Percentiles rank a stretch among this genome's conserved stretches.
Conservation (phyloP, 2,329 filamentous ascomycete genomes). For the Dactylellina parvicollis region DNA sequence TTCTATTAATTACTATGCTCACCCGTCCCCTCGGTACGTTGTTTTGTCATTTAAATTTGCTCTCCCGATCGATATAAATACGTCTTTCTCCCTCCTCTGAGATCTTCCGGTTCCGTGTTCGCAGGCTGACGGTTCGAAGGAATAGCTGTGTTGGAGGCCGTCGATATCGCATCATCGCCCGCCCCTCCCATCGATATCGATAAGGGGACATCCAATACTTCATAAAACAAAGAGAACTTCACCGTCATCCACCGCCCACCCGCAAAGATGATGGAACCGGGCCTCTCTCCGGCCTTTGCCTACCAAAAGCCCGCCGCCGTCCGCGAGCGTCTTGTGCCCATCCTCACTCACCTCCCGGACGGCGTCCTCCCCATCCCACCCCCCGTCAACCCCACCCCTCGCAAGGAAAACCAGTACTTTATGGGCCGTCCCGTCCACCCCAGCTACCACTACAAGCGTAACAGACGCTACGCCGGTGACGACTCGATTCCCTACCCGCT, state of each 20-base stretch:
- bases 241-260: too few relatives aligned
- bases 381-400: not conserved
- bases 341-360: constrained; percentile 40
- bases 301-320: constrained; percentile 46
- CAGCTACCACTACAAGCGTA: constrained; percentile 48
- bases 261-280: constrained; percentile 51
- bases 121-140: too few relatives aligned
- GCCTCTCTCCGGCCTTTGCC: constrained; percentile 50
- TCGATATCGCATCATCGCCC: not conserved
- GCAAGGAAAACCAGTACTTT: constrained; percentile 36
- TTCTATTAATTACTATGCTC: not conserved
- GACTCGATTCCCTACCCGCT: constrained; percentile 78
- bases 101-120: not conserved
- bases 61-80: not conserved
- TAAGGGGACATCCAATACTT: too few relatives aligned
- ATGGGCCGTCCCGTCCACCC: constrained; percentile 52
- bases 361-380: constrained; percentile 18
- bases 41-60: not conserved
- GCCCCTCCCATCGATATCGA: not conserved
- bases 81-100: not conserved
- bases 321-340: constrained; percentile 42
- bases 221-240: too few relatives aligned
- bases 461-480: constrained; percentile 79
- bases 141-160: not conserved
- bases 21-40: not conserved